Conservation (phyloP, 2,329 filamentous ascomycete genomes). For the Colletotrichum navitas region DNA sequence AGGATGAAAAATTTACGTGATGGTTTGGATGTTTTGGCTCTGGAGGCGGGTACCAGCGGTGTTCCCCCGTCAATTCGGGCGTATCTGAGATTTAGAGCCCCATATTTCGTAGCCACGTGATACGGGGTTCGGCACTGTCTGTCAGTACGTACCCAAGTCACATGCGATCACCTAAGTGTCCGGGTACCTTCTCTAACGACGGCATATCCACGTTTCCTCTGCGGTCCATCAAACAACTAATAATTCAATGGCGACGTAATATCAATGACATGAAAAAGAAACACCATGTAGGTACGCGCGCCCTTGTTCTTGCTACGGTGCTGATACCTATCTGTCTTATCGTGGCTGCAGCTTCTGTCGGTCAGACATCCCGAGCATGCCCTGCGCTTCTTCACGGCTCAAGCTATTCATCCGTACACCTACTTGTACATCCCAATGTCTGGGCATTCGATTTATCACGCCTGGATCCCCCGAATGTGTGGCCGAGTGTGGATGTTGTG, state of each 20-base stretch:
- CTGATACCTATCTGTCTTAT: neutral
- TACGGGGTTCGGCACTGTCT: neutral
- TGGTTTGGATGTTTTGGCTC: neutral
- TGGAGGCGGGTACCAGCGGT: constrained; percentile 20
- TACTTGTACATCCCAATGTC: neutral
- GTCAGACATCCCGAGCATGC: neutral
- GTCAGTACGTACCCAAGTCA: neutral
- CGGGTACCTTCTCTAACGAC: too few relatives aligned
- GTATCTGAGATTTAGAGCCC: neutral
- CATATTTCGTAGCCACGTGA: constrained; percentile 24
- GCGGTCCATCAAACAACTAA: too few relatives aligned
- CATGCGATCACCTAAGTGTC: too few relatives aligned
- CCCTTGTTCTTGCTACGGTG: neutral
- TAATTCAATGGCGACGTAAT: too few relatives aligned
- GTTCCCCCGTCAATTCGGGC: neutral
- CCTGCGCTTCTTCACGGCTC: neutral
- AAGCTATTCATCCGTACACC: neutral
- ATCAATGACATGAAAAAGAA: too few relatives aligned
- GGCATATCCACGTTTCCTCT: too few relatives aligned
- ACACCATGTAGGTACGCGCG: neutral
- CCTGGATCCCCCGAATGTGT: constrained; percentile 28
- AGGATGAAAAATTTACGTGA: constrained; percentile 35
- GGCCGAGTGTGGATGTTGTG: constrained; percentile 36
- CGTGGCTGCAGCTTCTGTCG: neutral
- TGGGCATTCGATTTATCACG: constrained; percentile 22